phyloP scores from a whole-genome alignment of 2,329 filamentous ascomycete genomes.

The Colletotrichum costaricense region DNA sequence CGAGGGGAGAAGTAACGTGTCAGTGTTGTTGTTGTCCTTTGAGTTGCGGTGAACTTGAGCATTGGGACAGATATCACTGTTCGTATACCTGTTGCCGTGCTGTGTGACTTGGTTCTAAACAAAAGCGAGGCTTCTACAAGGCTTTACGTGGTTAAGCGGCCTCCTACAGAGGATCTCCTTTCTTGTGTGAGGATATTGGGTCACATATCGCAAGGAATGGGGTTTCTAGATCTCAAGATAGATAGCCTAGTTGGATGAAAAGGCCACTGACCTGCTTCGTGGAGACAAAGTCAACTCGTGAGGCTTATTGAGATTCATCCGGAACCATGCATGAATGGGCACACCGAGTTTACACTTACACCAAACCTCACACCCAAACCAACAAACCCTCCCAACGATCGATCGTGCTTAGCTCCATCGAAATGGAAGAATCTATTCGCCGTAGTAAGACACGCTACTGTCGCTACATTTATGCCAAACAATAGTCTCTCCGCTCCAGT shows the following conservation, averaged over 20 bases:
- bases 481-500: constrained; percentile 18
- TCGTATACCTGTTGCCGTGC: neutral
- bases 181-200: neutral
- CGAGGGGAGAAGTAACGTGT: neutral
- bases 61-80: neutral
- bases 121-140: neutral
- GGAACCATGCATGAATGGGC: too few species aligned
- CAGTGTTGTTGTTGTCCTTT: neutral
- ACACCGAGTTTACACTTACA: neutral
- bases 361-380: neutral
- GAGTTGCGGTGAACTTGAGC: neutral
- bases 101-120: neutral
- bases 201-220: neutral
- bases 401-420: neutral
- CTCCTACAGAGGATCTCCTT: neutral
- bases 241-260: neutral
- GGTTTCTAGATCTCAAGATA: neutral
- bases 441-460: constrained; percentile 35
- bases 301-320: neutral
- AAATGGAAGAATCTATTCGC: constrained; percentile 26
- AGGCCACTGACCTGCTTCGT: neutral
- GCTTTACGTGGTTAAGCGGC: neutral
- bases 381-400: neutral
- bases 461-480: constrained; percentile 25
- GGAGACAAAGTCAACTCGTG: too few species aligned